Evolutionary conservation across 1,284 basidiomycete genomes (phyloP).

Genomic region (Amylostereum areolatum): DNA sequence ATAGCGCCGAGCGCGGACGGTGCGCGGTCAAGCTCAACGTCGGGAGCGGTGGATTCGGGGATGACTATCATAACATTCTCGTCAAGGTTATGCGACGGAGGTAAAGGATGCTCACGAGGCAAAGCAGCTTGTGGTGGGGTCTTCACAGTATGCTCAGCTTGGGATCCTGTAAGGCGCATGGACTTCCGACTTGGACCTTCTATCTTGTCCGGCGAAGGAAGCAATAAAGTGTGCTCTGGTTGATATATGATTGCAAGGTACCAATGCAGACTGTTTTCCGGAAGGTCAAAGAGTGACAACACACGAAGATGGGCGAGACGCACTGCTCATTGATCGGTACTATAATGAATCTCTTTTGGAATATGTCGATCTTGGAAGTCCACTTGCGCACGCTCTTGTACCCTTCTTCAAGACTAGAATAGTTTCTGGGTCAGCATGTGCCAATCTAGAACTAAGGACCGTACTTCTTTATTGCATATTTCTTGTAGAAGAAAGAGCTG

Average conservation of each 20-base stretch:
- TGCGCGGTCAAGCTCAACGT: too few species aligned
- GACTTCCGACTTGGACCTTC: constrained; percentile 13
- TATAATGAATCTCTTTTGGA: constrained; percentile 88
- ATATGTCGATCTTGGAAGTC: constrained; percentile 86
- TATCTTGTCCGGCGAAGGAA: constrained; percentile 28
- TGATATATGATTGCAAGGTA: constrained; percentile 92
- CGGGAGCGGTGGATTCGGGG: too few species aligned
- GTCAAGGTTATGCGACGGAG: not conserved
- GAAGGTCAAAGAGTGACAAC: constrained; percentile 1
- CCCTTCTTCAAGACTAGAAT: constrained; percentile 50
- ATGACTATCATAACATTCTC: too few species aligned
- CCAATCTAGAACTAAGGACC: too few species aligned
- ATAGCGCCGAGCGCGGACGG: too few species aligned
- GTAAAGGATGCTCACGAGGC: not conserved
- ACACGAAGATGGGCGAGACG: constrained; percentile 18
- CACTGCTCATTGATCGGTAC: constrained; percentile 97
- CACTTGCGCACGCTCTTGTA: constrained; percentile 90
- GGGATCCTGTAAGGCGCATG: constrained; percentile 2
- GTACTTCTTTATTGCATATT: constrained; percentile 73
- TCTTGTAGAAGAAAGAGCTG: constrained; percentile 97
- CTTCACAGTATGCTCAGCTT: constrained; percentile 21
- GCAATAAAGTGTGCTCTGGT: constrained; percentile 58
- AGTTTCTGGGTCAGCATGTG: too few species aligned
- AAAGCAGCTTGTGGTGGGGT: not conserved
- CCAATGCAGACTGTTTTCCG: constrained; percentile 78